Conservation (phyloP, 148 eudicot species). For the Rhododendron simsii region DNA sequence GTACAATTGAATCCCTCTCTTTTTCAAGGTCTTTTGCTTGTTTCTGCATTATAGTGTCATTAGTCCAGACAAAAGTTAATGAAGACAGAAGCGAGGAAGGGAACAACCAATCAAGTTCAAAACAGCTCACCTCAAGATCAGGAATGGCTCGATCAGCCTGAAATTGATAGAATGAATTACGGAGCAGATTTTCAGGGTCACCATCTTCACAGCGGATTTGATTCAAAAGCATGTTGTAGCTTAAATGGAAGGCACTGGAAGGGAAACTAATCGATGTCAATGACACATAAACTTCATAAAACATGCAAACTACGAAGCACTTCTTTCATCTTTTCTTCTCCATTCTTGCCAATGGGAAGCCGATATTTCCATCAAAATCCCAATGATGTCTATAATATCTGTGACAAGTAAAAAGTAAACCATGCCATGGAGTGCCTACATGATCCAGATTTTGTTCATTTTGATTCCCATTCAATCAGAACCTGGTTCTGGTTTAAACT, state of each 20-base stretch:
- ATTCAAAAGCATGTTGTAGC: slow-evolving; percentile 97
- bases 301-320: background rate
- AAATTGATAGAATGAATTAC: slow-evolving; percentile 92
- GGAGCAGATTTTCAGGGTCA: slow-evolving; percentile 91
- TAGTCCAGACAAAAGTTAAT: slow-evolving; percentile 6
- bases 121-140: slow-evolving; percentile 69
- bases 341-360: background rate
- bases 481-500: background rate
- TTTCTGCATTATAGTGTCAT: slow-evolving; percentile 44
- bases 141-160: slow-evolving; percentile 94
- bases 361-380: background rate
- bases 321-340: background rate
- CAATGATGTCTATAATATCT: background rate
- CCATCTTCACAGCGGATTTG: slow-evolving; percentile 94
- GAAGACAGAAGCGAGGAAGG: background rate
- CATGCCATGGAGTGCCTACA: background rate
- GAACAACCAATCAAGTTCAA: slow-evolving; percentile 4
- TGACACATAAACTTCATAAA: background rate
- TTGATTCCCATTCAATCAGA: background rate
- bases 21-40: slow-evolving; percentile 68
- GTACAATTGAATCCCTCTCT: slow-evolving; percentile 79
- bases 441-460: background rate
- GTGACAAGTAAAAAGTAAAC: background rate
- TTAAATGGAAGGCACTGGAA: slow-evolving; percentile 92
- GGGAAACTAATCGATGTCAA: slow-evolving; percentile 13